These are phyloP conservation scores for Metarhizium anisopliae DNA, from an alignment of 2,329 filamentous ascomycete species.

Conservation along the genomic window DNA sequence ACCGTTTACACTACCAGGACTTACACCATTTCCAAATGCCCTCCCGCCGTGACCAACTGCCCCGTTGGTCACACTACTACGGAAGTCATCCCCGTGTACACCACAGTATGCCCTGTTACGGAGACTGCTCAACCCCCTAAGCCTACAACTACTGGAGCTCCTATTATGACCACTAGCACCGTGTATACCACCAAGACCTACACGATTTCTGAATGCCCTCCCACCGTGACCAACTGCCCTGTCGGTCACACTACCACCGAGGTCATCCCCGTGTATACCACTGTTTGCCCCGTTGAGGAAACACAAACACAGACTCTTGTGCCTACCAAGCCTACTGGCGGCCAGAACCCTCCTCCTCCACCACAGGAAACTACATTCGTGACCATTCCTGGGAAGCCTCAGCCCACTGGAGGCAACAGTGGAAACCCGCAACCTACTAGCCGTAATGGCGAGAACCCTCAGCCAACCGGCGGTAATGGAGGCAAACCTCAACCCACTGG, in stretches of 20 bases:
- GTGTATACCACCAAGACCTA: conserved; percentile 28
- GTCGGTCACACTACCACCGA: conserved; percentile 7
- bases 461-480: too few relatives aligned
- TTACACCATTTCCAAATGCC: conserved; percentile 46
- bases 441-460: too few relatives aligned
- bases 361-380: too few relatives aligned
- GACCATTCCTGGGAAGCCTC: too few relatives aligned
- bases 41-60: conserved; percentile 42
- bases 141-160: conserved; percentile 5
- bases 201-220: conserved; percentile 42
- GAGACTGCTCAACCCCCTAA: conserved; percentile 8
- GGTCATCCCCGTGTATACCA: conserved; percentile 4
- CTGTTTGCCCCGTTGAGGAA: conserved; percentile 1
- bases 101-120: conserved; percentile 28
- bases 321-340: neutral
- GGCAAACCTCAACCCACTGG: too few relatives aligned
- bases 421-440: too few relatives aligned
- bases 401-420: too few relatives aligned
- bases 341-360: neutral
- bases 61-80: conserved; percentile 23
- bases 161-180: conserved; percentile 10
- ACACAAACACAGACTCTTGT: neutral
- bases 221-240: conserved; percentile 8
- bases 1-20: conserved; percentile 45
- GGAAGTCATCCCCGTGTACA: conserved; percentile 23